Conservation (phyloP, 352 stramenopile genomes). For the Globisporangium paroecandrum region DNA sequence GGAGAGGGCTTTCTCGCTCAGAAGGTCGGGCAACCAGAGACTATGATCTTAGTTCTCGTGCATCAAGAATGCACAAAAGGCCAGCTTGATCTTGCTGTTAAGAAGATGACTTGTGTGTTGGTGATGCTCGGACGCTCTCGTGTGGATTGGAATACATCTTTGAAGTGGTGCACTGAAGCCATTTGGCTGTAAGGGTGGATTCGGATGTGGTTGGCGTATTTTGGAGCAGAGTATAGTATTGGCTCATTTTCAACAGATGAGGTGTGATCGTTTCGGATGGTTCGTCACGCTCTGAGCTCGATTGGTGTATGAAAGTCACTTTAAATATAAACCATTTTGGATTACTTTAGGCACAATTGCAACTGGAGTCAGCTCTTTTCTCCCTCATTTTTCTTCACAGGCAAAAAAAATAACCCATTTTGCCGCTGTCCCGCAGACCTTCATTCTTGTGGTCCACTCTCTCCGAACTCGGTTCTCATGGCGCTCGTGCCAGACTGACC, state of each 20-base stretch:
- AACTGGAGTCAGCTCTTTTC: background rate
- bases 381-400: background rate
- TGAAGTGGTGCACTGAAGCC: too few species aligned
- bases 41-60: too few species aligned
- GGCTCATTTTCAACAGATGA: background rate
- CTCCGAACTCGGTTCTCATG: background rate
- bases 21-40: too few species aligned
- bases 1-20: too few species aligned
- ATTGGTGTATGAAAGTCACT: background rate
- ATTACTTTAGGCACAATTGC: background rate
- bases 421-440: background rate
- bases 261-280: background rate
- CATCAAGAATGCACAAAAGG: too few species aligned
- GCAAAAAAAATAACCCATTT: background rate
- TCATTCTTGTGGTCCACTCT: conserved; percentile 4
- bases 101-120: too few species aligned
- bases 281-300: background rate
- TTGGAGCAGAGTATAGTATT: background rate
- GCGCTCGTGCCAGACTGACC: background rate
- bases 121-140: too few species aligned
- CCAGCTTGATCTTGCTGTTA: too few species aligned
- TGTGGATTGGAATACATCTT: too few species aligned
- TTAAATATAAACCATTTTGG: background rate
- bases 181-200: background rate
- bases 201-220: background rate